Evolutionary conservation across 1,284 basidiomycete genomes (phyloP).

Genomic region (Trametes sp.): DNA sequence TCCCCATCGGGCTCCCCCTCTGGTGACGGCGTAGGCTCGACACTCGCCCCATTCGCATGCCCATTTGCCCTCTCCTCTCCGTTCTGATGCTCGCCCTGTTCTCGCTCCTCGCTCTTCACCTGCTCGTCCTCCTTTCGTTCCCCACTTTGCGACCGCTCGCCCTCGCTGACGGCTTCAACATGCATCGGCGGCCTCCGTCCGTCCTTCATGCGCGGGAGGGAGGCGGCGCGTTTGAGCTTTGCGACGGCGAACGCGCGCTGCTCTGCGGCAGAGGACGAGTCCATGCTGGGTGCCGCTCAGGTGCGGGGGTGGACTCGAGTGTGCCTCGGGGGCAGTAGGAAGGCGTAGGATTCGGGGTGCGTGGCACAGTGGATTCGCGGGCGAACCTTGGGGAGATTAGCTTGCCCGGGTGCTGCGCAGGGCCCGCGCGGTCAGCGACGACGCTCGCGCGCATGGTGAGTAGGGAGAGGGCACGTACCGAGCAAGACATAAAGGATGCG

Average conservation of each 20-base stretch:
- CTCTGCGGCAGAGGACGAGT: conserved; percentile 62
- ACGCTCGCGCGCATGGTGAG: not conserved
- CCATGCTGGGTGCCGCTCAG: conserved; percentile 45
- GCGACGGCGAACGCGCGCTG: conserved; percentile 86
- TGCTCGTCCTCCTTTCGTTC: conserved; percentile 37
- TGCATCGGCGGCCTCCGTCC: conserved; percentile 86
- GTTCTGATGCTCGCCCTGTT: conserved; percentile 27
- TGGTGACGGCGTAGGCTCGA: conserved; percentile 10
- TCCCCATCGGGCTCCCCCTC: conserved; percentile 18
- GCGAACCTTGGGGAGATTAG: conserved; percentile 31
- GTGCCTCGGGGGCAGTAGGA: conserved; percentile 42
- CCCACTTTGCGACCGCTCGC: conserved; percentile 61
- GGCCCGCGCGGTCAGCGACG: not conserved
- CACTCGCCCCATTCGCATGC: conserved; percentile 21
- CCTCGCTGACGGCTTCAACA: conserved; percentile 78
- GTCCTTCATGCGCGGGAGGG: conserved; percentile 87
- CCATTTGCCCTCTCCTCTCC: conserved; percentile 35
- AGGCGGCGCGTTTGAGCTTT: conserved; percentile 88
- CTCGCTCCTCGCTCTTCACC: too few relatives aligned
- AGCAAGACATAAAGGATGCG: conserved; percentile 33
- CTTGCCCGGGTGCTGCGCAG: conserved; percentile 28
- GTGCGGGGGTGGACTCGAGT: conserved; percentile 33
- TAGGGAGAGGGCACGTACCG: conserved; percentile 22
- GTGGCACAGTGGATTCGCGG: conserved; percentile 30
- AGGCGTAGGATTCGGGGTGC: conserved; percentile 28